Evolutionary conservation across 805 yeast genomes (phyloP).

Genomic region (Metschnikowia rubicola): DNA sequence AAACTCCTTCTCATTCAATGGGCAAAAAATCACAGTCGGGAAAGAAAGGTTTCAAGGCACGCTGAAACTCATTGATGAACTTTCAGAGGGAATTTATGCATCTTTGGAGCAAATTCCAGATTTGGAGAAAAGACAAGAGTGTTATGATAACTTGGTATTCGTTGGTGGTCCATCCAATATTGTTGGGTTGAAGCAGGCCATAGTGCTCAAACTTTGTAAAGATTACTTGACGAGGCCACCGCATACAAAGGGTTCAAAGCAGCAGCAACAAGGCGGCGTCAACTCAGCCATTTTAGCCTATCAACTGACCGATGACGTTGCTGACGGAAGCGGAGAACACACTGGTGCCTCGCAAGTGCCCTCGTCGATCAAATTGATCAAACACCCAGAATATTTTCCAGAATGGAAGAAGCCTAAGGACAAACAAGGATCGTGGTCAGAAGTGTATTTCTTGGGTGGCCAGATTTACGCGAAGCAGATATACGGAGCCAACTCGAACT

Average conservation of each 20-base stretch:
- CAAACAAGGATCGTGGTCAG: slow-evolving; percentile 60
- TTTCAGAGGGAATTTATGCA: slow-evolving; percentile 53
- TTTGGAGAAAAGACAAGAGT: slow-evolving; percentile 67
- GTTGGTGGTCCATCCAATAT: slow-evolving; percentile 77
- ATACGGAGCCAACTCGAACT: slow-evolving; percentile 55
- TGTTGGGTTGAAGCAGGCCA: slow-evolving; percentile 70
- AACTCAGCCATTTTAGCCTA: slow-evolving; percentile 40
- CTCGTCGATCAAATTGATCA: slow-evolving; percentile 60
- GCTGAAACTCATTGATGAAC: slow-evolving; percentile 50
- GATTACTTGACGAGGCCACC: slow-evolving; percentile 48
- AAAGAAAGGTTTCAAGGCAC: slow-evolving; percentile 86
- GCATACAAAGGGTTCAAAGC: slow-evolving; percentile 21
- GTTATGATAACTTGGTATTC: slow-evolving; percentile 79
- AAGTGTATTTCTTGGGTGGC: slow-evolving; percentile 78
- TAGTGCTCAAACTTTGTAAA: slow-evolving; percentile 54
- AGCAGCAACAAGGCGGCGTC: slow-evolving; percentile 24
- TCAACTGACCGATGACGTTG: slow-evolving; percentile 40
- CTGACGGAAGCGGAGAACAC: slow-evolving; percentile 13
- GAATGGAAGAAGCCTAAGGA: slow-evolving; percentile 74
- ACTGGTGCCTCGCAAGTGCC: slow-evolving; percentile 64
- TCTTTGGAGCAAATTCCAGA: slow-evolving; percentile 60
- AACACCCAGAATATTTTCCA: slow-evolving; percentile 87
- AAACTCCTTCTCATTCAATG: slow-evolving; percentile 64
- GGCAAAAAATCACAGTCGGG: slow-evolving; percentile 64
- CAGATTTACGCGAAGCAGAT: slow-evolving; percentile 85